These are phyloP conservation scores for Colletotrichum destructivum DNA, from an alignment of 2,329 filamentous ascomycete genomes.

Conservation along the genomic window DNA sequence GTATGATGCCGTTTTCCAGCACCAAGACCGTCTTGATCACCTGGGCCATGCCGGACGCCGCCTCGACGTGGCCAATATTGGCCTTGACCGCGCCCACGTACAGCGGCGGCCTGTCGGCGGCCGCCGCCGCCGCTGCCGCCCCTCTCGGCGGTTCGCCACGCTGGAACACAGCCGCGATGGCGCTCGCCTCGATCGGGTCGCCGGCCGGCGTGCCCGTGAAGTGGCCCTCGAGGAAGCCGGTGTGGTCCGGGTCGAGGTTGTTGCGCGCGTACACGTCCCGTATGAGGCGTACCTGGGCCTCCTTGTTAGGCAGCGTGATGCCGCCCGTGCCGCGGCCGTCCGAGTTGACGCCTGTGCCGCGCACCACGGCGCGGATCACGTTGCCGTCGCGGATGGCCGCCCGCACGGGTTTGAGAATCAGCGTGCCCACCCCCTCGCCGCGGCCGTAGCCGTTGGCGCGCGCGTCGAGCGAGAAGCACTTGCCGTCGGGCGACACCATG, in stretches of 20 bases:
- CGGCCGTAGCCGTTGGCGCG: slow-evolving; percentile 13
- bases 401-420: slow-evolving; percentile 63
- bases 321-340: slow-evolving; percentile 59
- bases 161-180: slow-evolving; percentile 61
- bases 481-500: not conserved
- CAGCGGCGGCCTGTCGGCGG: not conserved
- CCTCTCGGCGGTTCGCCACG: slow-evolving; percentile 41
- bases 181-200: slow-evolving; percentile 67
- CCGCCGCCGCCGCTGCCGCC: not conserved
- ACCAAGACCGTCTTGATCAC: not conserved
- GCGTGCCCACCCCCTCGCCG: slow-evolving; percentile 42
- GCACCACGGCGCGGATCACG: slow-evolving; percentile 53
- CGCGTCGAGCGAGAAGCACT: not conserved
- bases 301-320: slow-evolving; percentile 51
- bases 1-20: not conserved
- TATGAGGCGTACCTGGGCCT: slow-evolving; percentile 53
- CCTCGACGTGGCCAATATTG: slow-evolving; percentile 36
- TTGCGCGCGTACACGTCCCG: slow-evolving; percentile 52
- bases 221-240: slow-evolving; percentile 59
- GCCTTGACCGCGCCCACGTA: slow-evolving; percentile 51
- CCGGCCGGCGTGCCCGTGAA: slow-evolving; percentile 71
- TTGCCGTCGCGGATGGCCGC: slow-evolving; percentile 58
- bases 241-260: slow-evolving; percentile 45
- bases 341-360: slow-evolving; percentile 52
- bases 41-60: not conserved